A percentile compares a stretch with the other conserved stretches of the same genome.
These are phyloP conservation scores for Alternaria consortialis DNA, from an alignment of 2,329 filamentous ascomycete genomes.

Conservation along the genomic window DNA sequence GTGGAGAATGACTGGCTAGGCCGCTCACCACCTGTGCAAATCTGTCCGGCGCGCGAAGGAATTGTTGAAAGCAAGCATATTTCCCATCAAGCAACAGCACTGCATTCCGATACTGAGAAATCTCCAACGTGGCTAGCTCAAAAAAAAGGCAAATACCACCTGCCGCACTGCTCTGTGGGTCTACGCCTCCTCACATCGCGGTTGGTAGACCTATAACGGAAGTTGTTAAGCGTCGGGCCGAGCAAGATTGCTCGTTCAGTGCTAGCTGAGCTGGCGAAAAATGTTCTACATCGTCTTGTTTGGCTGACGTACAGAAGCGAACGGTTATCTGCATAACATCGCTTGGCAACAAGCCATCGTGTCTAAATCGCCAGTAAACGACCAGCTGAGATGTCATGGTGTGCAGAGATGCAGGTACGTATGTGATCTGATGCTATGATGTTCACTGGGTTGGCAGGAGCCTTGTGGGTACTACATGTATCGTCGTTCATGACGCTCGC, in stretches of 20 bases:
- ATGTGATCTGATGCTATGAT: constrained; percentile 9
- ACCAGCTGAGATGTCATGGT: constrained; percentile 21
- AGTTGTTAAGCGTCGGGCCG: constrained; percentile 14
- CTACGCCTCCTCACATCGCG: constrained; percentile 6
- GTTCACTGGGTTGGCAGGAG: constrained; percentile 7
- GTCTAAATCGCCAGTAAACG: constrained; percentile 10
- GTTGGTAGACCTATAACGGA: constrained; percentile 22
- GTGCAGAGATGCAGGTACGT: constrained; percentile 14
- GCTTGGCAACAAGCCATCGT: constrained; percentile 29
- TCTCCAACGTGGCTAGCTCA: constrained; percentile 38
- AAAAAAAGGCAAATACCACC: constrained; percentile 20
- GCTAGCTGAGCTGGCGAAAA: constrained; percentile 41
- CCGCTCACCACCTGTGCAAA: constrained; percentile 9
- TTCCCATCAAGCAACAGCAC: constrained; percentile 21
- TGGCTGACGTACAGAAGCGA: constrained; percentile 40
- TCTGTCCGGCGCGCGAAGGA: constrained; percentile 4
- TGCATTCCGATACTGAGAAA: constrained; percentile 21
- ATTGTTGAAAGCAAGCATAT: constrained; percentile 22
- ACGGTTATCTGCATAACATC: constrained; percentile 40
- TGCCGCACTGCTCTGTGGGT: constrained; percentile 24
- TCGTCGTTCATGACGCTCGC: constrained; percentile 14
- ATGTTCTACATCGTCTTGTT: constrained; percentile 34
- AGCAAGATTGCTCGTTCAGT: constrained; percentile 37
- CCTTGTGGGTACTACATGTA: constrained; percentile 7
- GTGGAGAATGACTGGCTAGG: constrained; percentile 22